Conservation (phyloP, 768 basidiomycete species). For the Mycena floridula region DNA sequence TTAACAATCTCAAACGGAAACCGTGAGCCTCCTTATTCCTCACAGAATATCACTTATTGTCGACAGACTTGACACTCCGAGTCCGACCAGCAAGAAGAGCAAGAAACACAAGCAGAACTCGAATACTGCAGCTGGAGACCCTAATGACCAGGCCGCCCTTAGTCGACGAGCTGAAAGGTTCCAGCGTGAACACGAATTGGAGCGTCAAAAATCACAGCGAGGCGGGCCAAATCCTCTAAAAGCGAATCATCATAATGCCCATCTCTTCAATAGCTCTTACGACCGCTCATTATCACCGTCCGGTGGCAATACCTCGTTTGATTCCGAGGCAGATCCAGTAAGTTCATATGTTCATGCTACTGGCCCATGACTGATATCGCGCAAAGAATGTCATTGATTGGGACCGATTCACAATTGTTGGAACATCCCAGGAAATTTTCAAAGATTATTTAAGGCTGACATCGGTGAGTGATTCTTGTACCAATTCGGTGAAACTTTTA, state of each 20-base stretch:
- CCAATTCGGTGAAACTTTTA: neutral
- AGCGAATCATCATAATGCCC: slow-evolving; percentile 43
- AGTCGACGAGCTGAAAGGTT: slow-evolving; percentile 84
- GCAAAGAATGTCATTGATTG: slow-evolving; percentile 90
- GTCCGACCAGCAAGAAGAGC: slow-evolving; percentile 41
- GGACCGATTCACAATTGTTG: slow-evolving; percentile 95
- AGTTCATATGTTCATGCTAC: slow-evolving; percentile 18
- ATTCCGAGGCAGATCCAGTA: slow-evolving; percentile 71
- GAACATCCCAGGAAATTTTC: slow-evolving; percentile 83
- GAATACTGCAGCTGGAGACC: slow-evolving; percentile 43
- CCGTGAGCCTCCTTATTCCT: slow-evolving; percentile 33
- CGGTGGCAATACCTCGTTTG: slow-evolving; percentile 44
- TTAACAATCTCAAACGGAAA: slow-evolving; percentile 64
- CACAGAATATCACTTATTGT: slow-evolving; percentile 1
- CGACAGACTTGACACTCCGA: slow-evolving; percentile 31
- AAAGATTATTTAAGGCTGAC: slow-evolving; percentile 96
- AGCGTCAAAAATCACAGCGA: slow-evolving; percentile 52
- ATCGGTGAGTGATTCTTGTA: slow-evolving; percentile 44
- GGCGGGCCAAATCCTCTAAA: slow-evolving; percentile 34
- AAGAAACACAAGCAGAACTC: slow-evolving; percentile 61
- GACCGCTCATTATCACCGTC: slow-evolving; percentile 47
- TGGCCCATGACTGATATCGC: neutral
- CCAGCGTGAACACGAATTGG: slow-evolving; percentile 83
- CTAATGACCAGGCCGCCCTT: slow-evolving; percentile 63
- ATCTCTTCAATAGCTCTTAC: slow-evolving; percentile 43